phyloP scores from a whole-genome alignment of 306 rosid species.

The Cicer cuneatum region DNA sequence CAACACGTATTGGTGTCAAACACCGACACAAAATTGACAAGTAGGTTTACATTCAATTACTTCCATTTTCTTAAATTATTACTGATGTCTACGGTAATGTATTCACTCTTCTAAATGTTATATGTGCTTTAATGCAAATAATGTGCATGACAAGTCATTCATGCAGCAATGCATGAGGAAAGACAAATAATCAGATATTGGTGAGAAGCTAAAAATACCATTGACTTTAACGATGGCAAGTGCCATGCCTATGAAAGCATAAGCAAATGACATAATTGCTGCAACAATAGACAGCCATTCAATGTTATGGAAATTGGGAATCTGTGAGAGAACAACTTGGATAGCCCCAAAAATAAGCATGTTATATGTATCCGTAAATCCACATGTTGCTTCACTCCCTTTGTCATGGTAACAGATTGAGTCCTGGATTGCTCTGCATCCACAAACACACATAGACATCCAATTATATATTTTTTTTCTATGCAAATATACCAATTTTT shows the following conservation, averaged over 20 bases:
- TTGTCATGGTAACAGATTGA: conserved; percentile 51
- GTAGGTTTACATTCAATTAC: too few species aligned
- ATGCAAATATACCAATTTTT: too few species aligned
- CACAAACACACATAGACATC: conserved; percentile 25
- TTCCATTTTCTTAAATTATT: too few species aligned
- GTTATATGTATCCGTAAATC: conserved; percentile 42
- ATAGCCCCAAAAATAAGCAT: conserved; percentile 68
- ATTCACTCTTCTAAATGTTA: background rate
- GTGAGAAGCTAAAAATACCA: conserved; percentile 46
- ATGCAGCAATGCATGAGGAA: background rate
- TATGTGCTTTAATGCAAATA: background rate
- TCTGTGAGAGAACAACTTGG: conserved; percentile 75
- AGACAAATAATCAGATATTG: conserved; percentile 1
- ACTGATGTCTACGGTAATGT: too few species aligned
- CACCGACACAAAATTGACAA: too few species aligned
- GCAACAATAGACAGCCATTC: conserved; percentile 79
- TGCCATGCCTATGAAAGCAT: conserved; percentile 71
- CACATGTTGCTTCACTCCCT: conserved; percentile 50
- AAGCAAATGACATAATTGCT: conserved; percentile 76
- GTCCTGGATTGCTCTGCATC: conserved; percentile 57
- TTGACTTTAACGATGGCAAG: conserved; percentile 50
- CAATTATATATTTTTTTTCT: too few species aligned
- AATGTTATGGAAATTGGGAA: conserved; percentile 72
- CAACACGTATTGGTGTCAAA: too few species aligned
- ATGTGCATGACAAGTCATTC: background rate